Evolutionary conservation across 2,329 filamentous ascomycete genomes (phyloP), one percentile per base, ranked within the genome.

Genomic region (Aspergillus novofumigatus): DNA sequence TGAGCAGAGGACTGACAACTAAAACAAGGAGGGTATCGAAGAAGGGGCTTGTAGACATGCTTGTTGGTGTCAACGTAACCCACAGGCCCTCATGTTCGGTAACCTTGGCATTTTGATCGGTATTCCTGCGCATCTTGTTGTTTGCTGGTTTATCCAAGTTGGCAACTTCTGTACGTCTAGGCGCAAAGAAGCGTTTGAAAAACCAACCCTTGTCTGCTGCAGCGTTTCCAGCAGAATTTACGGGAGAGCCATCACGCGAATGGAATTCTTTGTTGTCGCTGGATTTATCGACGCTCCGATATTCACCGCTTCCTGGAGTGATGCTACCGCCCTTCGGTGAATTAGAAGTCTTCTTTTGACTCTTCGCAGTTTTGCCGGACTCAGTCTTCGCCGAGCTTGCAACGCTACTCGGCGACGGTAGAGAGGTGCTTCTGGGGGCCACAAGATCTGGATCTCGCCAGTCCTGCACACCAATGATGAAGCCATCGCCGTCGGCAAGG

Each of bases 11-110:
- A 68, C 92, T 97, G 54, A 97, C 87, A 32, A 99, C 92, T n/a
- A 99, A 80, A 8, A 99, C 92, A n/a, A 97, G 81, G 2, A 99
- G 82, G 0, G 93, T 97, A 71, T 99, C 94, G 65, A 97, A 92
- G 77, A 99, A 96, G 0, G 94, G 92, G 65, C 89, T 95, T 4
- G 89, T 89, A 61, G 91, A 93, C 77, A 88, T 86, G 73, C 86
- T 93, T 0, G 92, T 92, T 1, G 92, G 94, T 0, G 91, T 94
- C 55, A 99, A 85, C 7, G 94, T 96, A n/a, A 99, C 91, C 92
- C 92, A 97, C 4, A 99, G 83, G 1, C 92, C 93, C 65, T 94
- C 87, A 62, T 87, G 87, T 11, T 80, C 78, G 41, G 80, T 76
- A 60, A 72, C 73, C 28, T 76, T 68, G 49, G 67, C 66, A 20